These are phyloP conservation scores for Kwoniella pini DNA, from an alignment of 768 basidiomycete species.

Conservation along the genomic window DNA sequence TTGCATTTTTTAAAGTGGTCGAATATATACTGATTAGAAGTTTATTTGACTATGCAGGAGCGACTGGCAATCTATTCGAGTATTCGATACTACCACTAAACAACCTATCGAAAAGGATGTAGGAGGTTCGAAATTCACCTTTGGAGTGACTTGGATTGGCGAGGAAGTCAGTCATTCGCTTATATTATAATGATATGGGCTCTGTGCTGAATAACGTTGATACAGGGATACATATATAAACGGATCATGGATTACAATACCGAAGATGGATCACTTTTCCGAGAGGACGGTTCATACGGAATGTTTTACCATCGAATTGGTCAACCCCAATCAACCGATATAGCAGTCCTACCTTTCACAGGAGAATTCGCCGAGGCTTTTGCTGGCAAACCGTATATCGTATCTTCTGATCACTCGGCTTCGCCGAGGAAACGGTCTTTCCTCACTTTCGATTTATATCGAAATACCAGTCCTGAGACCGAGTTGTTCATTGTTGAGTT, in stretches of 20 bases:
- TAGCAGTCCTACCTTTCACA: conserved; percentile 13
- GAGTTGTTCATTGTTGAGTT: conserved; percentile 17
- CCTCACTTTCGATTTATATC: conserved; percentile 17
- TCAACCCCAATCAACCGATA: conserved; percentile 15
- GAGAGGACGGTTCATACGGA: conserved; percentile 9
- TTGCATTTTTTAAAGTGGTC: too few relatives aligned
- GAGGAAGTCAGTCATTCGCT: not conserved
- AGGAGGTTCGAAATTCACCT: conserved; percentile 22
- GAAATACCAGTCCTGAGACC: conserved; percentile 24
- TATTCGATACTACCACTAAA: conserved; percentile 15
- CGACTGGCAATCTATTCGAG: conserved; percentile 20
- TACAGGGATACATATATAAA: conserved; percentile 22
- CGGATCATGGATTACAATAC: conserved; percentile 4
- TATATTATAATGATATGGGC: not conserved
- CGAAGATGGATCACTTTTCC: not conserved
- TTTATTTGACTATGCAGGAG: not conserved
- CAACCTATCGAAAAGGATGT: conserved; percentile 19
- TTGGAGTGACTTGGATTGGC: conserved; percentile 19
- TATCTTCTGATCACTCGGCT: conserved; percentile 1
- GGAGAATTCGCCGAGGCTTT: conserved; percentile 3
- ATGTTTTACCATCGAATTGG: conserved; percentile 23
- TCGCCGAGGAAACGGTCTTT: not conserved
- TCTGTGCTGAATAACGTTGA: not conserved
- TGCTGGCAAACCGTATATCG: not conserved
- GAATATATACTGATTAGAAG: too few relatives aligned